A percentile compares a stretch with the other conserved stretches of the same genome.
phyloP scores from a whole-genome alignment of 2,329 filamentous ascomycete genomes.

The Trichothecium sympodiale region DNA sequence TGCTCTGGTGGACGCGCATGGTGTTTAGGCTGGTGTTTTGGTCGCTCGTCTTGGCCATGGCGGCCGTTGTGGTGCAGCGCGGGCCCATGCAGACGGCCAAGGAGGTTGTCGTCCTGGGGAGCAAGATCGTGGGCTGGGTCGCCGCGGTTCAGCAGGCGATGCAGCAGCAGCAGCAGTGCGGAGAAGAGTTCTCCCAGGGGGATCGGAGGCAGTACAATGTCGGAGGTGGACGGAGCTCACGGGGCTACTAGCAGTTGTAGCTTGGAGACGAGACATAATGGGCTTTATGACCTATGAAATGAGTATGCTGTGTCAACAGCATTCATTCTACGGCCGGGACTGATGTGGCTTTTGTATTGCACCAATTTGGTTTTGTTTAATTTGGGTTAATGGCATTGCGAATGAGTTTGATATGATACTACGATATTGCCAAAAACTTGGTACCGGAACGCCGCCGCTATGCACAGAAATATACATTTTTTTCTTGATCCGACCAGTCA shows the following conservation, averaged over 20 bases:
- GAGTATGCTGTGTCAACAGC: too few species aligned
- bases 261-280: too few species aligned
- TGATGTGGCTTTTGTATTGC: too few species aligned
- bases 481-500: constrained; percentile 4
- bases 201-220: constrained; percentile 3
- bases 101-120: constrained; percentile 38
- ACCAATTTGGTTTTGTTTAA: too few species aligned
- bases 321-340: too few species aligned
- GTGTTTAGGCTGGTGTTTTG: constrained; percentile 53
- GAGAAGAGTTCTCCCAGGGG: constrained; percentile 14
- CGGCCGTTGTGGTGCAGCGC: constrained; percentile 50
- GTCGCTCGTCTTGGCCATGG: constrained; percentile 42
- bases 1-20: constrained; percentile 69
- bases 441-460: constrained; percentile 17
- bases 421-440: constrained; percentile 9
- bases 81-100: constrained; percentile 53
- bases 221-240: too few species aligned
- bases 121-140: constrained; percentile 33
- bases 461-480: constrained; percentile 13
- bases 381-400: neutral
- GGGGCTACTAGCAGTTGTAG: too few species aligned
- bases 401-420: constrained; percentile 1
- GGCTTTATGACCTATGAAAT: too few species aligned
- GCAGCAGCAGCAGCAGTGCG: constrained; percentile 41
- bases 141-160: constrained; percentile 39